Conservation (phyloP, 768 basidiomycete genomes). For the Rhizopogon vinicolor region DNA sequence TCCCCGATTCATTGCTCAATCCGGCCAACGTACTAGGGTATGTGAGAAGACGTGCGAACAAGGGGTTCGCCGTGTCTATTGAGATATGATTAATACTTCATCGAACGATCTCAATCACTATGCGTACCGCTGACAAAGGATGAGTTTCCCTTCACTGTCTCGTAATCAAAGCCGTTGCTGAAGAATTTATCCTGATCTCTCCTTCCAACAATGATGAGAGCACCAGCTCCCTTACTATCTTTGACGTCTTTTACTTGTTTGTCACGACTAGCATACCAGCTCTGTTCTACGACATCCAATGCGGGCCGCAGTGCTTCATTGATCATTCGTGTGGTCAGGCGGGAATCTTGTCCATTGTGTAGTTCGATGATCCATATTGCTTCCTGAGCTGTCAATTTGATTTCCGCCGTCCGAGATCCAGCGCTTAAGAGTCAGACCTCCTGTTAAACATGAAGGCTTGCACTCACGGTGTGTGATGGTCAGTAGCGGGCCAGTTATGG, state of each 20-base stretch:
- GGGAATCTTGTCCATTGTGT: conserved; percentile 73
- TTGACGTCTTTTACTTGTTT: conserved; percentile 32
- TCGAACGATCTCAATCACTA: not conserved
- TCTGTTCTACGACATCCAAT: conserved; percentile 64
- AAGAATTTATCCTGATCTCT: conserved; percentile 83
- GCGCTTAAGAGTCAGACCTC: not conserved
- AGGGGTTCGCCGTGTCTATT: conserved; percentile 69
- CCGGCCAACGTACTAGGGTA: conserved; percentile 59
- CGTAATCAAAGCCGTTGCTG: conserved; percentile 76
- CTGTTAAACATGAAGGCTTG: not conserved
- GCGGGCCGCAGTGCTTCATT: conserved; percentile 62
- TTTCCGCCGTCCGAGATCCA: not conserved
- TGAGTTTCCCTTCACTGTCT: conserved; percentile 43
- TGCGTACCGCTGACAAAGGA: conserved; percentile 62
- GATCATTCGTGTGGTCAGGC: conserved; percentile 56
- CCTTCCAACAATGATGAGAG: conserved; percentile 73
- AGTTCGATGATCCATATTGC: conserved; percentile 75
- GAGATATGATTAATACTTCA: conserved; percentile 1
- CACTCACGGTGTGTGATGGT: conserved; percentile 66
- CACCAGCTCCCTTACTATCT: conserved; percentile 49
- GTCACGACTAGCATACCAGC: conserved; percentile 55
- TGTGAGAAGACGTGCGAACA: conserved; percentile 61
- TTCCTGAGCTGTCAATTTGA: conserved; percentile 40
- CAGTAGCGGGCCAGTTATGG: conserved; percentile 45
- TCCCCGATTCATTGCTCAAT: not conserved